Conservation (phyloP, 768 basidiomycete species). For the Lentinus tigrinus region DNA sequence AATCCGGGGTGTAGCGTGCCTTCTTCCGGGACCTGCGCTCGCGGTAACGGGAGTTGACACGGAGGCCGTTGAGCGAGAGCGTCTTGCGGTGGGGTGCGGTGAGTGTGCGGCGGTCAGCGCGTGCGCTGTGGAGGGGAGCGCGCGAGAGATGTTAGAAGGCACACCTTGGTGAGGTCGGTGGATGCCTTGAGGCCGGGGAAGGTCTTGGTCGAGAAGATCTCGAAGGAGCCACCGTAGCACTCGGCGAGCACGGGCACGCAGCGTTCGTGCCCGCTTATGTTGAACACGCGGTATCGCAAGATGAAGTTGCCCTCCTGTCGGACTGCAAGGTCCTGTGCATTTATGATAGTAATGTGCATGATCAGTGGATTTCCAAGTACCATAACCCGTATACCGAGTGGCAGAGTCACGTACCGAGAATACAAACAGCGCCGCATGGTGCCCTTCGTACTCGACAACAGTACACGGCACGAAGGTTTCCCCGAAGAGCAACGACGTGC, state of each 20-base stretch:
- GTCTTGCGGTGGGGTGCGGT: too few species aligned
- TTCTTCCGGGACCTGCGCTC: conserved; percentile 46
- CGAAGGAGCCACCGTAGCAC: conserved; percentile 61
- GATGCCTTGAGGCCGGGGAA: conserved; percentile 68
- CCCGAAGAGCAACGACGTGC: conserved; percentile 54
- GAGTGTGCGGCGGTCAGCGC: background rate
- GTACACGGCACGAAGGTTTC: conserved; percentile 42
- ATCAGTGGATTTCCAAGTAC: too few species aligned
- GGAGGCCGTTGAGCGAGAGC: conserved; percentile 48
- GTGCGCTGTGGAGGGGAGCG: background rate
- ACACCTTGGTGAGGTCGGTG: conserved; percentile 65
- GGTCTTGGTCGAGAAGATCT: conserved; percentile 68
- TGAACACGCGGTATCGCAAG: conserved; percentile 66
- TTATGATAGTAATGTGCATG: background rate
- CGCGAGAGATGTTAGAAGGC: background rate
- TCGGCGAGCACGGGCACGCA: conserved; percentile 53
- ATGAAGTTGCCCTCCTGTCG: conserved; percentile 65
- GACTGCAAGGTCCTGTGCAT: conserved; percentile 60
- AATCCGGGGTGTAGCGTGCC: background rate
- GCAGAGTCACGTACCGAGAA: conserved; percentile 45
- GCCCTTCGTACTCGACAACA: conserved; percentile 41
- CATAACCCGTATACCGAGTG: too few species aligned
- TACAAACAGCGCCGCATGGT: conserved; percentile 56
- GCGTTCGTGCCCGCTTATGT: conserved; percentile 33
- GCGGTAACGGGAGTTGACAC: conserved; percentile 56